Percentiles rank a stretch among this genome's conserved stretches.
These are phyloP conservation scores for Daldinia decipiens DNA, from an alignment of 495 filamentous ascomycete genomes.

Conservation along the genomic window DNA sequence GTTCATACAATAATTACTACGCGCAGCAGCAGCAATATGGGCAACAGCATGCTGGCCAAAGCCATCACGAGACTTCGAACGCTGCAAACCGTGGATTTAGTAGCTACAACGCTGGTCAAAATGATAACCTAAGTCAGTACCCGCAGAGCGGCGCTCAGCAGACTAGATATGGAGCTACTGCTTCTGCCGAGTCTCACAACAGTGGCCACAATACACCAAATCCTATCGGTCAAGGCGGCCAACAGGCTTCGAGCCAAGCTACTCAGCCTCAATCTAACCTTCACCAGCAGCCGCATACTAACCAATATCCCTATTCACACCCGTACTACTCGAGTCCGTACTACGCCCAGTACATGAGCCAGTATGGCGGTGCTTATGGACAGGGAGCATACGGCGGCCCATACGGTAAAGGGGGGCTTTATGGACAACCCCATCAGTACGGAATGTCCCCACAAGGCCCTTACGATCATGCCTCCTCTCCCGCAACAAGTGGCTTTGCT, in stretches of 20 bases:
- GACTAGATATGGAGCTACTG: slow-evolving; percentile 73
- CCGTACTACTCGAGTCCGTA: slow-evolving; percentile 81
- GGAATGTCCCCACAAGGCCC: slow-evolving; percentile 74
- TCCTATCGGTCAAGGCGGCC: slow-evolving; percentile 75
- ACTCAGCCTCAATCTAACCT: slow-evolving; percentile 65
- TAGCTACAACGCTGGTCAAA: slow-evolving; percentile 78
- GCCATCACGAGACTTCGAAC: slow-evolving; percentile 75
- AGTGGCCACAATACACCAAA: slow-evolving; percentile 91
- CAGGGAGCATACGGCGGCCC: slow-evolving; percentile 73
- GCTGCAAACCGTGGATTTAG: slow-evolving; percentile 75
- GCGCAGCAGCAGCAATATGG: slow-evolving; percentile 71
- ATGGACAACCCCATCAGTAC: slow-evolving; percentile 83
- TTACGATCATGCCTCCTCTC: slow-evolving; percentile 82
- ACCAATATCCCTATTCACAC: slow-evolving; percentile 86
- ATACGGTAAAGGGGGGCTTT: slow-evolving; percentile 83
- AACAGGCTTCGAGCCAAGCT: slow-evolving; percentile 52
- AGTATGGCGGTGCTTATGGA: slow-evolving; percentile 73
- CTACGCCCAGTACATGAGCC: slow-evolving; percentile 80
- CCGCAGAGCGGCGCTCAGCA: slow-evolving; percentile 73
- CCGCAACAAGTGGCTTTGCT: slow-evolving; percentile 76
- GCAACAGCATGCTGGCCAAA: slow-evolving; percentile 69
- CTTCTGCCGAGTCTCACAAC: slow-evolving; percentile 75
- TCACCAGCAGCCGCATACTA: slow-evolving; percentile 68
- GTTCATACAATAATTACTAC: slow-evolving; percentile 83
- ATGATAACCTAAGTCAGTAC: slow-evolving; percentile 79